Evolutionary conservation across 495 filamentous ascomycete species (phyloP), one percentile per base, ranked within the genome.

Genomic region (Penicillium lividum): DNA sequence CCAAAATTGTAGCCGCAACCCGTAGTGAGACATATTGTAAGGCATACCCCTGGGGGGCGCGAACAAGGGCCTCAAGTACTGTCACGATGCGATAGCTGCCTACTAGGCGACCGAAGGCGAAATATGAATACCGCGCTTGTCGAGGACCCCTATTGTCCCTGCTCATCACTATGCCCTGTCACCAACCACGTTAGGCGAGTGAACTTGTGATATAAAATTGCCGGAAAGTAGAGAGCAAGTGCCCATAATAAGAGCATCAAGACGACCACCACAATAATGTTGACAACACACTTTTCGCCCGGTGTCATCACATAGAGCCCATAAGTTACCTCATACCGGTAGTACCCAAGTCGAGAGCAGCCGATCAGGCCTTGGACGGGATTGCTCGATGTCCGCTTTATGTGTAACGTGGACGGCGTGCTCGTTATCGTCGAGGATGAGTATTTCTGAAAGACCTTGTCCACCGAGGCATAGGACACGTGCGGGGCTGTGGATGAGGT

Each of bases 321-420:
- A 66, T 87, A 87, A 8, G 88, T 89, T 59, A 90, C 88, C 69
- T 90, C 87, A 67, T 89, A 90, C 64, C 89, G 88, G 68, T 91
- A 91, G 61, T 85, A 82, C 68, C 88, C 88, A 49, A 86, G 79
- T 60, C 80, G 80, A 28, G 89, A 72, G 67, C 82, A 82, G 53
- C 82, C 79, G 53, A 80, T 55, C 38, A 81, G 36, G 28, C 72
- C 69, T 54, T 69, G 69, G 31, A 75, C 15, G 4, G 68, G 53
- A 51, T 70, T 72, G 30, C 64, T 67, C 22, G 22, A 22, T 22
- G 22, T 22, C 15, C 57, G 63, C 16, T 25, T 61, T 63, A 22
- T 53, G 52, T 13, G 10, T 4, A 9, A 36, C 33, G 9, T 36
- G 22, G 22, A 1, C 22, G 22, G 22, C 22, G 22, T 22, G 22